Percentiles rank a stretch among this genome's conserved stretches.
These are phyloP conservation scores for Fusarium globosum DNA, from an alignment of 2,329 filamentous ascomycete species.

Conservation along the genomic window DNA sequence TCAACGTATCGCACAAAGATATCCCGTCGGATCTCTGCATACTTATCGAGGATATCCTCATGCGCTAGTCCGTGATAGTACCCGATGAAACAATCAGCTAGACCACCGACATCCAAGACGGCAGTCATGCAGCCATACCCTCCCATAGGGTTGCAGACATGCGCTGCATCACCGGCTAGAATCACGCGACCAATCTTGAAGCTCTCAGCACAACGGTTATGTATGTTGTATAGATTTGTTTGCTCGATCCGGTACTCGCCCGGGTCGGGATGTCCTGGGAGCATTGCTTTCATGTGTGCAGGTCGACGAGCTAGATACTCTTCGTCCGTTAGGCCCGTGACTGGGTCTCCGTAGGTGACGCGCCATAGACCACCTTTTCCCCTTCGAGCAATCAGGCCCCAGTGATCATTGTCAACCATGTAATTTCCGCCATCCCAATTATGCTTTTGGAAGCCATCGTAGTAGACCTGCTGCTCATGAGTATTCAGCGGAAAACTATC, in stretches of 20 bases:
- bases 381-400: not conserved
- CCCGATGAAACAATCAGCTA: constrained; percentile 2
- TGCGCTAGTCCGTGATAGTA: not conserved
- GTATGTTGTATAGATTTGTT: constrained; percentile 1
- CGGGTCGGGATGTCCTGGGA: not conserved
- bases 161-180: not conserved
- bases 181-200: not conserved
- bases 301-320: not conserved
- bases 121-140: constrained; percentile 12
- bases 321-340: not conserved
- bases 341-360: constrained; percentile 1
- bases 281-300: constrained; percentile 5
- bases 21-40: not conserved
- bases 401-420: not conserved
- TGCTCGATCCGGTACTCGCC: not conserved
- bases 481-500: not conserved
- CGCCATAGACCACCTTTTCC: constrained; percentile 2
- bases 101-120: not conserved
- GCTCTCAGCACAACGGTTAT: not conserved
- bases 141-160: constrained; percentile 8
- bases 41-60: not conserved
- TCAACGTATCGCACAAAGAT: constrained; percentile 8
- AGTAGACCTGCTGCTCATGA: not conserved
- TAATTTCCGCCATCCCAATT: constrained; percentile 4
- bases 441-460: constrained; percentile 6